A percentile compares a stretch with the other conserved stretches of the same genome.
Conservation (phyloP, 176 grass and related monocot genomes). For the Alloteropsis semialata region DNA sequence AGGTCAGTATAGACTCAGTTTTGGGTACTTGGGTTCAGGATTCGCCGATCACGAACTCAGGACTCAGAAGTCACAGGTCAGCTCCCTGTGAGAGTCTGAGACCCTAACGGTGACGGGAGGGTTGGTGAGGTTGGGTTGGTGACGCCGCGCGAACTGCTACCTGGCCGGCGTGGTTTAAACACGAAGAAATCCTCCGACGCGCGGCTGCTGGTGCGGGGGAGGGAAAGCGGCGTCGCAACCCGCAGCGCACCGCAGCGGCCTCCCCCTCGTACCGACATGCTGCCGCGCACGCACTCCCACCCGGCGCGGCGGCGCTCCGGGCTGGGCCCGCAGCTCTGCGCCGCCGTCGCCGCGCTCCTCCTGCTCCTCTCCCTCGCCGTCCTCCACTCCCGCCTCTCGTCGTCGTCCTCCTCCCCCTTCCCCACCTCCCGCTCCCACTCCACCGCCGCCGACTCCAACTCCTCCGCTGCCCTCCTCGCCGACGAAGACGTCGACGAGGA, state of each 20-base stretch:
- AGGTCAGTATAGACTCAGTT: neutral
- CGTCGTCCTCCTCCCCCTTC: constrained; percentile 32
- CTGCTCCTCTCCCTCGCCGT: constrained; percentile 79
- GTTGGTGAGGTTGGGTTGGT: constrained; percentile 34
- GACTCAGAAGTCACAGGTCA: neutral
- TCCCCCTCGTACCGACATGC: constrained; percentile 23
- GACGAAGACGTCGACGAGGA: constrained; percentile 40
- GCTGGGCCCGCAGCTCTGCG: constrained; percentile 67
- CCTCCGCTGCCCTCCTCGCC: constrained; percentile 24
- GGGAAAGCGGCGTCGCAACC: constrained; percentile 30
- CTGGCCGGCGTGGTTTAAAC: constrained; percentile 34
- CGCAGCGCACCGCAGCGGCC: neutral
- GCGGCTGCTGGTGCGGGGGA: constrained; percentile 7
- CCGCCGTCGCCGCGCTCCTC: constrained; percentile 66
- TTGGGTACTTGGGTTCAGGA: neutral
- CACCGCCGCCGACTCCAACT: constrained; percentile 19
- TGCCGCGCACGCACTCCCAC: constrained; percentile 67
- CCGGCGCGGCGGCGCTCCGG: constrained; percentile 62
- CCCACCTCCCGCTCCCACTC: constrained; percentile 26
- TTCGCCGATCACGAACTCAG: neutral
- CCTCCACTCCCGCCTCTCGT: constrained; percentile 74
- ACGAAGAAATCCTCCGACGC: constrained; percentile 17
- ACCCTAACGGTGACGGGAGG: too few relatives aligned
- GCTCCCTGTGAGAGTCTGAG: too few relatives aligned
- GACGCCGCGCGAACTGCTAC: constrained; percentile 10